Conservation (phyloP, 1,139 yeast species). For the Geotrichum histeridarum region DNA sequence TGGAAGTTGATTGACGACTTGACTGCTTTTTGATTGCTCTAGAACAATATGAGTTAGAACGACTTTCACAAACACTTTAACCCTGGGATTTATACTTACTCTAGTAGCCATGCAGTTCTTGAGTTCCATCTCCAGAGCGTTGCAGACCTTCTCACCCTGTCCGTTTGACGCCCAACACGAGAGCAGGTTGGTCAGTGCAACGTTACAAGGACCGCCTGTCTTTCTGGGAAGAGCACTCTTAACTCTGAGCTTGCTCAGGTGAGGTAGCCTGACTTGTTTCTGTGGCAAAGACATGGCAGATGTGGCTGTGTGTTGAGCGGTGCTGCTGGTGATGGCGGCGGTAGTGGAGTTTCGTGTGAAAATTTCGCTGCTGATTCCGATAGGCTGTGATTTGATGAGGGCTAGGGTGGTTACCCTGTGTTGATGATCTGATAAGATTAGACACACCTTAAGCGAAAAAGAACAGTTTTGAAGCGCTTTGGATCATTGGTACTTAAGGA, state of each 20-base stretch:
- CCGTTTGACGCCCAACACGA: conserved; percentile 97
- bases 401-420: no score
- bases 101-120: conserved; percentile 50
- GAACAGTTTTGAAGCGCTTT: no score
- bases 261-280: conserved; percentile 53
- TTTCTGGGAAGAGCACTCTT: conserved; percentile 58
- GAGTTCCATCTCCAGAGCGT: conserved; percentile 53
- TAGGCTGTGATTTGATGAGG: no score
- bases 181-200: conserved; percentile 75
- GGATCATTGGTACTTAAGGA: no score
- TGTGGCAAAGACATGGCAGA: conserved; percentile 17
- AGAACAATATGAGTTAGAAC: conserved; percentile 6
- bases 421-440: no score
- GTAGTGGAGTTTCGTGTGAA: background rate
- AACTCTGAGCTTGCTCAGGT: conserved; percentile 68
- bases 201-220: conserved; percentile 64
- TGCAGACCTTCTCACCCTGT: conserved; percentile 68
- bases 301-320: background rate
- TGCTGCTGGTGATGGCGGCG: background rate
- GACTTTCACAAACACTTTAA: background rate
- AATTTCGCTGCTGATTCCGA: background rate
- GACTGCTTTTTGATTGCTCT: conserved; percentile 29
- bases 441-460: no score
- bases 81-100: conserved; percentile 22
- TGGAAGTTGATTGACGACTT: conserved; percentile 68